Base-by-base conservation (phyloP, 2,329 filamentous ascomycete genomes). In the Fusarium verticillioides region DNA sequence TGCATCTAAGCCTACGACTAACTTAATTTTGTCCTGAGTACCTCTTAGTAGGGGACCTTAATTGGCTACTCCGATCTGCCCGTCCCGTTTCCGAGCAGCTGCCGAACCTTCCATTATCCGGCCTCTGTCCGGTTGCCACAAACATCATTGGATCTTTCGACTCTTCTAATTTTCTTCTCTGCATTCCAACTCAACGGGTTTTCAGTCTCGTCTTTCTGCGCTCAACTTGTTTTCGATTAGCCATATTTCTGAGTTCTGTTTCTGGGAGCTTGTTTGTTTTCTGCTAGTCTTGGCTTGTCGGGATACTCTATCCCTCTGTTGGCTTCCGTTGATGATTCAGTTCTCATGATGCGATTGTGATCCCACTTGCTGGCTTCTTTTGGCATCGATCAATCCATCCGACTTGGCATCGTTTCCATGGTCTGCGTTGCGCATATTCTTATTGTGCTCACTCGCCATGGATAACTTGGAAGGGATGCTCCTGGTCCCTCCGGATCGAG, bases 401-500 rank as follows among this genome's bases (percentile, higher is more conserved):
- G 52, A 53, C 40, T 37, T 37, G 53, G 34, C n/a, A 47, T 57
- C 32, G 21, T 37, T 43, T 43, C 30, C 52, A 36, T 40, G 34
- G 23, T 59, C 34, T 50, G 28, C 36, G 43, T 42, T 63, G 40
- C 32, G 46, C 34, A 36, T 58, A 34, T 23, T 58, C 28, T 40
- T 42, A 44, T 59, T 47, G 39, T 49, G 47, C 60, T 62, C 57
- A 54, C 54, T 64, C 59, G 76, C 66, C 69, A 84, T 84, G 81
- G 82, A 84, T 42, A 78, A 74, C 66, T 76, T 85, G 59, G 85
- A 87, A 70, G 86, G 87, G 36, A 77, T 84, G 67, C 81, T 88
- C 75, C 78, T 87, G 76, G 83, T 86, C 43, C 87, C 87, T 47
- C 87, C 87, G 40, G 87, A 88, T 60, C 81, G 86, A 56, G 83